Evolutionary conservation across 2,329 filamentous ascomycete species (phyloP).

Genomic region (Sporothrix phasma): DNA sequence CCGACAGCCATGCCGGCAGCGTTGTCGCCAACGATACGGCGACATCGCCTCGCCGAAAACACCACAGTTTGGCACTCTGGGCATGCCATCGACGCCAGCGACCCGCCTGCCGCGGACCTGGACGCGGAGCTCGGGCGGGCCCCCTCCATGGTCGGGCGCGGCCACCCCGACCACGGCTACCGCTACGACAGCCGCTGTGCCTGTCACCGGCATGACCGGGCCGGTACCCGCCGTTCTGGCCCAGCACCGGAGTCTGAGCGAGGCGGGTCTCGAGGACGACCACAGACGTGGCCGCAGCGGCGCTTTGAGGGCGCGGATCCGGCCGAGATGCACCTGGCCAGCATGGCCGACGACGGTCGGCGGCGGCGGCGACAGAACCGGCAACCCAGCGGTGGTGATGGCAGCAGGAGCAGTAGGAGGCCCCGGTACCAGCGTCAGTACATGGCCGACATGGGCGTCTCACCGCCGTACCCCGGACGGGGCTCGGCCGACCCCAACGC

Average conservation of each 20-base stretch:
- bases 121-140: constrained; percentile 28
- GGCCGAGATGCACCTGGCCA: constrained; percentile 38
- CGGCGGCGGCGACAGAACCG: constrained; percentile 23
- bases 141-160: constrained; percentile 22
- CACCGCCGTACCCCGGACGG: background rate
- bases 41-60: constrained; percentile 36
- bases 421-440: constrained; percentile 13
- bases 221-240: constrained; percentile 6
- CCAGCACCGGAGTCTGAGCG: constrained; percentile 6
- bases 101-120: constrained; percentile 32
- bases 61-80: constrained; percentile 30
- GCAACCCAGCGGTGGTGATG: background rate
- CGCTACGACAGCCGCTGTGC: background rate
- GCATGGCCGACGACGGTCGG: constrained; percentile 33
- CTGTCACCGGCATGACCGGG: background rate
- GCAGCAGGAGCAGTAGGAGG: constrained; percentile 1
- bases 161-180: constrained; percentile 1
- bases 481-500: background rate
- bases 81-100: constrained; percentile 31
- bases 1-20: constrained; percentile 15
- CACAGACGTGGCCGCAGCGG: constrained; percentile 12
- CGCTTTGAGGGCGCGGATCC: constrained; percentile 36
- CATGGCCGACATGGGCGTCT: background rate
- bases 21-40: constrained; percentile 5
- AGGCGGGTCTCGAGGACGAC: background rate